Evolutionary conservation across 2,329 filamentous ascomycete species (phyloP), one percentile per base, ranked within the genome.

Genomic region (Anisogramma anomala): DNA sequence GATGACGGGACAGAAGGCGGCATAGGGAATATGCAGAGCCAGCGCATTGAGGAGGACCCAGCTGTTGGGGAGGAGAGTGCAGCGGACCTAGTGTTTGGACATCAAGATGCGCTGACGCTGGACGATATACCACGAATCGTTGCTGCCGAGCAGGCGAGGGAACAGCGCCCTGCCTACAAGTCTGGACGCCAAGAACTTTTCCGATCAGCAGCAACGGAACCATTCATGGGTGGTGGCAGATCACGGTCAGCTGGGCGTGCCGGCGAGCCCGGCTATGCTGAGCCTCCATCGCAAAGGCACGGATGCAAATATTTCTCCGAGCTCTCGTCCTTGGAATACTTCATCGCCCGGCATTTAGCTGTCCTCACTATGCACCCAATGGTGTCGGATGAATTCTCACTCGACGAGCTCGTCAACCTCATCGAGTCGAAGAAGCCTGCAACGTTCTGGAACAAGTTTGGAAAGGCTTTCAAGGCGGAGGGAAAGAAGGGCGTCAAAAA

Each of bases 361-460:
- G 91, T 98, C 5, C 68, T 98, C 45, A 89, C 85, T 1, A 94
- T 98, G 79, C 86, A 94, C 50, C 87, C 91, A 6, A 71, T 96
- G 59, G 71, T 98, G 4, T 87, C 94, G 52, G 78, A 79, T 3
- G 79, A 94, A 52, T 96, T 96, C 61, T 84, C 82, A n/a, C 72
- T 96, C 44, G 91, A 96, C 50, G 91, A 98, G 56, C 69, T 98
- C 2, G 73, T 96, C 11, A 79, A 84, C 47, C 77, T 98, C 36
- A 96, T 98, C 48, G 91, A 98, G 61, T 86, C 85, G 2, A 81
- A 85, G 55, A 93, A 94, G 51, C 70, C 73, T 48, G 79, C 85
- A 18, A 96, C 85, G 0, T 94, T 98, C 63, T 98, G 91, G 91
- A 91, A 89, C 60, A 95, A 95, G 53, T 88, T 98, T 49, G 89